These are phyloP conservation scores for Petunia secreta DNA, from an alignment of 257 asterid species.

Conservation along the genomic window DNA sequence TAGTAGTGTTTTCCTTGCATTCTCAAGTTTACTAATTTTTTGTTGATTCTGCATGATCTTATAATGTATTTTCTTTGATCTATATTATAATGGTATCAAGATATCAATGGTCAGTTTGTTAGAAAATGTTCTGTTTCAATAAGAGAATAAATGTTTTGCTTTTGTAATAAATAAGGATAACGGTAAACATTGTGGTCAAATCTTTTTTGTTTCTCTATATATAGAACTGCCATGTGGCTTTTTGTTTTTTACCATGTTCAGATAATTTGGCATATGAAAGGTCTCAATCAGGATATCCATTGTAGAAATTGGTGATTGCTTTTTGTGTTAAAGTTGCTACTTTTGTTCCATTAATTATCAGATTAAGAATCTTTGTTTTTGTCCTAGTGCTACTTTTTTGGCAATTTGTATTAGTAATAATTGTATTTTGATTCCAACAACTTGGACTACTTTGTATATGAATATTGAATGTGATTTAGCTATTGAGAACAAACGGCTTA, in stretches of 20 bases:
- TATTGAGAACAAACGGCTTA: background rate
- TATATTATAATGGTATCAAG: background rate
- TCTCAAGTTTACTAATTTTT: background rate
- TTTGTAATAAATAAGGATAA: background rate
- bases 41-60: constrained; percentile 2
- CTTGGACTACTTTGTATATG: background rate
- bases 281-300: background rate
- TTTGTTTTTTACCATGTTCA: background rate
- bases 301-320: background rate
- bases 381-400: background rate
- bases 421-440: background rate
- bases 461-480: background rate
- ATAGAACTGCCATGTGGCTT: background rate
- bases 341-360: background rate
- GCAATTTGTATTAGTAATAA: constrained; percentile 11
- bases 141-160: background rate
- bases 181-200: background rate
- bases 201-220: background rate
- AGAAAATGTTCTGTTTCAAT: too few relatives aligned
- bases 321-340: constrained; percentile 2
- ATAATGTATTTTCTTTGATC: background rate
- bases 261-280: background rate
- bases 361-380: background rate
- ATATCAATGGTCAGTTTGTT: too few relatives aligned
- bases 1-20: too few relatives aligned